phyloP scores from a whole-genome alignment of 2,329 filamentous ascomycete species.

The Ambrosiella cleistominuta region DNA sequence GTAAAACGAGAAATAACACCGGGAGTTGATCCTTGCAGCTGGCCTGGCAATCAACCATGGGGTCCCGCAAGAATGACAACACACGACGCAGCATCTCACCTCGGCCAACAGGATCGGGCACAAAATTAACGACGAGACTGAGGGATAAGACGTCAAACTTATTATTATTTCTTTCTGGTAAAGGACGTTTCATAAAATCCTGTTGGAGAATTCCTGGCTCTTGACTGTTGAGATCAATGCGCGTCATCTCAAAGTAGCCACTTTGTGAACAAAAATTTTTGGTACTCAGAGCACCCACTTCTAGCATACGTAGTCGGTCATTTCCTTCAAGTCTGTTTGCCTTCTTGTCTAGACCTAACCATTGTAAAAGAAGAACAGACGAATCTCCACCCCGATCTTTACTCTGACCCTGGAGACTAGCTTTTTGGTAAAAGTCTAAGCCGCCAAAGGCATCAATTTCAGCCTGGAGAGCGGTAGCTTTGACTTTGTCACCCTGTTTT shows the following conservation, averaged over 20 bases:
- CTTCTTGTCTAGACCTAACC: slow-evolving; percentile 26
- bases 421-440: slow-evolving; percentile 45
- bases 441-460: slow-evolving; percentile 43
- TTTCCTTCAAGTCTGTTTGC: slow-evolving; percentile 8
- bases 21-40: slow-evolving; percentile 31
- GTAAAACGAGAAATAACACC: slow-evolving; percentile 73
- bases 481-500: slow-evolving; percentile 31
- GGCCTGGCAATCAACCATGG: slow-evolving; percentile 13
- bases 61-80: slow-evolving; percentile 44
- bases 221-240: slow-evolving; percentile 85
- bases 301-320: slow-evolving; percentile 47
- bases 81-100: slow-evolving; percentile 76
- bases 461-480: slow-evolving; percentile 28
- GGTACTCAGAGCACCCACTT: slow-evolving; percentile 74
- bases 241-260: slow-evolving; percentile 50
- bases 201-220: slow-evolving; percentile 65
- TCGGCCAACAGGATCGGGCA: slow-evolving; percentile 55
- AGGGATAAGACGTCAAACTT: slow-evolving; percentile 81
- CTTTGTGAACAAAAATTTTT: slow-evolving; percentile 69
- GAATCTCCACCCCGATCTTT: slow-evolving; percentile 50
- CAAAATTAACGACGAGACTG: slow-evolving; percentile 86
- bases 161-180: slow-evolving; percentile 44
- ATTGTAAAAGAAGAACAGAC: slow-evolving; percentile 44
- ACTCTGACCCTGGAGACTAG: slow-evolving; percentile 51
- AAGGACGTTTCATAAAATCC: slow-evolving; percentile 80